A percentile compares a stretch with the other conserved stretches of the same genome.
These are phyloP conservation scores for Corylus americana DNA, from an alignment of 306 rosid species.

Conservation along the genomic window DNA sequence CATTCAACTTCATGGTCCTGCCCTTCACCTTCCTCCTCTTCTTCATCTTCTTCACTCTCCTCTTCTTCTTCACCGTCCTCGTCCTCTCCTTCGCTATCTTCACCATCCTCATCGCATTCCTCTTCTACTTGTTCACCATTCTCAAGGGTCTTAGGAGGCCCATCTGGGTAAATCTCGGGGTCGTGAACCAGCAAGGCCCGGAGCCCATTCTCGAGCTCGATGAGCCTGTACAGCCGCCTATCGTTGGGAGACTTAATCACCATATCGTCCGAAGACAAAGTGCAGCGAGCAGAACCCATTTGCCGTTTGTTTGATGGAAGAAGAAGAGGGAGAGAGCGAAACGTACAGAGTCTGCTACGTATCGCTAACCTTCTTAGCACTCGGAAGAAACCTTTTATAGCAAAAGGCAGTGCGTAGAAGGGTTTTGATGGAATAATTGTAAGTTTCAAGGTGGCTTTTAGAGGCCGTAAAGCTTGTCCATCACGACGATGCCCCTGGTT, in stretches of 20 bases:
- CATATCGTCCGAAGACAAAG: slow-evolving; percentile 56
- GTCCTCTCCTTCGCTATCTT: not conserved
- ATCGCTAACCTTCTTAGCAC: not conserved
- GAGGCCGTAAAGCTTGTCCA: not conserved
- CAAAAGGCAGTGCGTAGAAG: not conserved
- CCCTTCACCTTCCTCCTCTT: slow-evolving; percentile 33
- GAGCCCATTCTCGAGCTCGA: slow-evolving; percentile 71
- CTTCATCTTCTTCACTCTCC: slow-evolving; percentile 28
- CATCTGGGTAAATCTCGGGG: slow-evolving; percentile 80
- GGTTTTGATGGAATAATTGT: not conserved
- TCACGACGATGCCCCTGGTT: not conserved
- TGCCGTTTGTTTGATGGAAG: not conserved
- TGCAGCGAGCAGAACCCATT: slow-evolving; percentile 25
- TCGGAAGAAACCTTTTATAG: not conserved
- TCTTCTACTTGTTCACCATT: slow-evolving; percentile 34
- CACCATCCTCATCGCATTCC: slow-evolving; percentile 25
- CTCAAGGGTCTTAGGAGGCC: slow-evolving; percentile 36
- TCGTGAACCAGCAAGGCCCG: slow-evolving; percentile 84
- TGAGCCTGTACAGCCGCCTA: slow-evolving; percentile 60
- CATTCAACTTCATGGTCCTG: slow-evolving; percentile 30
- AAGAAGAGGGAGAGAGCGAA: not conserved
- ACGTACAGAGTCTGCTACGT: not conserved
- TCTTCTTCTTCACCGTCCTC: slow-evolving; percentile 17
- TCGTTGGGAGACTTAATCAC: slow-evolving; percentile 80
- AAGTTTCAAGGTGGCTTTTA: not conserved